Evolutionary conservation across 2,329 filamentous ascomycete species (phyloP), one percentile per base, ranked within the genome.

Genomic region (Colletotrichum higginsianum): DNA sequence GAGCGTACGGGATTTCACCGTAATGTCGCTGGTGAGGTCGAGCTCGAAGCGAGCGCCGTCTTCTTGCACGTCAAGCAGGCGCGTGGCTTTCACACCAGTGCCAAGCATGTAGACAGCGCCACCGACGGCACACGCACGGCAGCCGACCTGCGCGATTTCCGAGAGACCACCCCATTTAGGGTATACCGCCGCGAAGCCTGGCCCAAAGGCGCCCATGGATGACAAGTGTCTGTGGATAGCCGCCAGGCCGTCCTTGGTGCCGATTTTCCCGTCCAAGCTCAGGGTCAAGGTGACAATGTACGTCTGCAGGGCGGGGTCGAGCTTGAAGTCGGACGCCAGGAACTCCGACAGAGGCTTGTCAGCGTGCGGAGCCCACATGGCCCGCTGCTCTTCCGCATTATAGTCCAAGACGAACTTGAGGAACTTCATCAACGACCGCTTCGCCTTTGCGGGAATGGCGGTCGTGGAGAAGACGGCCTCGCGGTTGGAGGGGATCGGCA

Each of bases 131-230:
- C 92, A 91, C 49, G 96, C 94, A 75, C 96, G 93, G 80, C 96
- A 98, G 5, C 92, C 94, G 30, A 98, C 95, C 84, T 99, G 96
- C 40, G 93, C 91, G 71, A 98, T 90, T 82, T 99, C 96, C 42
- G 94, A 93, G 57, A 93, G 86, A 38, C 96, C 95, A 57, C 96
- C 96, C 92, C 95, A 99, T 86, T 98, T 98, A 26, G 95, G 92
- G 75, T 97, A 90, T 15, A 99, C 90, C 57, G 94, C 94, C 62
- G 94, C 94, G 79, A 98, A 98, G 12, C 96, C 95, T 58, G 93
- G 89, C 0, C 96, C 96, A 76, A 98, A 96, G 5, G 94, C 84
- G 9, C 96, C 95, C 82, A 97, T 95, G 0, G 96, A 98, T 16
- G 89, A 89, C 61, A 98, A 84, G 81, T 99, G 95, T 55, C 92